Evolutionary conservation across 2,329 filamentous ascomycete genomes (phyloP).

Genomic region (Botrytis fabae): DNA sequence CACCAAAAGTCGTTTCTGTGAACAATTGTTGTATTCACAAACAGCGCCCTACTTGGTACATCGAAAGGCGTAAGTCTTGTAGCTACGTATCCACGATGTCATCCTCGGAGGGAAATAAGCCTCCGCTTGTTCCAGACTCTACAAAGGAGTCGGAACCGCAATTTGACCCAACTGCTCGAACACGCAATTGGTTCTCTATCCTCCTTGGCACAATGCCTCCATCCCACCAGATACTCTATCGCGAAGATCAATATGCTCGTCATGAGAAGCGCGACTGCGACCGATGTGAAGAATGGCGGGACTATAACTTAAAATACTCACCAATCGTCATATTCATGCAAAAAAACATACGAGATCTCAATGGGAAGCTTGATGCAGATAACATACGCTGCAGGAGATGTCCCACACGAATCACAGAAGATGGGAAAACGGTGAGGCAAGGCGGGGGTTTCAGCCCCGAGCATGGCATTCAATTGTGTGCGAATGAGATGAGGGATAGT

Average conservation of each 20-base stretch:
- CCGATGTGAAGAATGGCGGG: constrained; percentile 76
- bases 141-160: not conserved
- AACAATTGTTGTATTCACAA: not conserved
- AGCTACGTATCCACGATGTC: constrained; percentile 5
- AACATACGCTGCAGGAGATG: constrained; percentile 87
- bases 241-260: constrained; percentile 70
- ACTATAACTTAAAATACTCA: constrained; percentile 82
- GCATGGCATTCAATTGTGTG: constrained; percentile 87
- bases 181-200: constrained; percentile 23
- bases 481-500: constrained; percentile 80
- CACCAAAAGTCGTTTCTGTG: constrained; percentile 4
- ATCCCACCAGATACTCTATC: constrained; percentile 39
- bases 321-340: constrained; percentile 85
- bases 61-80: not conserved
- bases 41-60: not conserved
- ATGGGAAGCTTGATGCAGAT: constrained; percentile 68
- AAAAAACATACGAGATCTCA: constrained; percentile 76
- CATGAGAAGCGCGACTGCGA: constrained; percentile 78
- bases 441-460: constrained; percentile 83
- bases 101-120: constrained; percentile 20
- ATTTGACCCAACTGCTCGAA: constrained; percentile 21
- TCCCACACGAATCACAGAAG: constrained; percentile 53
- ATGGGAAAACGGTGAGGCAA: constrained; percentile 57
- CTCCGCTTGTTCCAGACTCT: not conserved
- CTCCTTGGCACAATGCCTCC: constrained; percentile 22